phyloP scores from a whole-genome alignment of 2,329 filamentous ascomycete genomes.

The Fusarium sp. region DNA sequence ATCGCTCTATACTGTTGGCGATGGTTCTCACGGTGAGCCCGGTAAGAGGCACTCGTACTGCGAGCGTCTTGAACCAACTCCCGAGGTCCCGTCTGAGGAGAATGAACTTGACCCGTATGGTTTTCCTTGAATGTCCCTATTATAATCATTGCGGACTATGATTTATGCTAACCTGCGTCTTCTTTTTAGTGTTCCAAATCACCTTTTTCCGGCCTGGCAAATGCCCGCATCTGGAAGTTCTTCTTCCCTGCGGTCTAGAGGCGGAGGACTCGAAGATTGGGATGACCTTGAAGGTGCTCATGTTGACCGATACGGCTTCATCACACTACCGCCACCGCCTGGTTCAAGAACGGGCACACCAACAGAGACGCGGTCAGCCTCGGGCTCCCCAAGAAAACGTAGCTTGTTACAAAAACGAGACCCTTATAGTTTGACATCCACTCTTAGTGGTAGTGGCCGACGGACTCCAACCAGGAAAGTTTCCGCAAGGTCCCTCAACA shows the following conservation, averaged over 20 bases:
- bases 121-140: conserved; percentile 55
- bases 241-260: conserved; percentile 53
- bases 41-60: conserved; percentile 57
- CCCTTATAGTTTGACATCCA: conserved; percentile 49
- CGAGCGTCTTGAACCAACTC: conserved; percentile 58
- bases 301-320: conserved; percentile 75
- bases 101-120: conserved; percentile 64
- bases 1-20: conserved; percentile 69
- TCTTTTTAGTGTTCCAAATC: conserved; percentile 40
- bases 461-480: conserved; percentile 62
- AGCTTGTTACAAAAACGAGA: conserved; percentile 54
- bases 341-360: conserved; percentile 53
- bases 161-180: conserved; percentile 41
- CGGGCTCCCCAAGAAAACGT: conserved; percentile 54
- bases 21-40: conserved; percentile 61
- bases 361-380: conserved; percentile 52
- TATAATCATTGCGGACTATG: conserved; percentile 35
- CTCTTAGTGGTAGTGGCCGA: conserved; percentile 48
- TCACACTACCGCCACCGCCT: conserved; percentile 56
- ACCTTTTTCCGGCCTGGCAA: conserved; percentile 46
- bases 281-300: conserved; percentile 67
- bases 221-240: conserved; percentile 55
- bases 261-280: conserved; percentile 71
- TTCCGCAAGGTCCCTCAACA: conserved; percentile 66
- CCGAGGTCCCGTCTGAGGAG: conserved; percentile 60